Conservation (phyloP, 768 basidiomycete species). For the Scleroderma bovista region DNA sequence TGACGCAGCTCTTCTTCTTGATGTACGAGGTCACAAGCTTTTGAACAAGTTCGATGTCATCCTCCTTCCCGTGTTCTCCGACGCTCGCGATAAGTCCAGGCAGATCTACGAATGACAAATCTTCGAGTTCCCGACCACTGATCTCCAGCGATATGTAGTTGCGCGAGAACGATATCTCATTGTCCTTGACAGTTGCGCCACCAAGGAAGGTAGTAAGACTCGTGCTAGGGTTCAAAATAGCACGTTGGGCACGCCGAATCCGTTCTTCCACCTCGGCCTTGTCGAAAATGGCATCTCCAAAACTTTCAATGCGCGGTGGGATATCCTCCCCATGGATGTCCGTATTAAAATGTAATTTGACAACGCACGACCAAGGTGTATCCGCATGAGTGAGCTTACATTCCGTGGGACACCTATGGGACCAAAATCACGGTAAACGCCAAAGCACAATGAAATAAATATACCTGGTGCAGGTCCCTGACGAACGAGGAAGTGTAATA, state of each 20-base stretch:
- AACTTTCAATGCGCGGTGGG: conserved; percentile 27
- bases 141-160: conserved; percentile 40
- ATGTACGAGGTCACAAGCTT: conserved; percentile 48
- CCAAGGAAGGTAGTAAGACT: conserved; percentile 16
- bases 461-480: conserved; percentile 72
- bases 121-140: conserved; percentile 34
- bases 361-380: conserved; percentile 31
- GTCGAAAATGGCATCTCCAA: conserved; percentile 39
- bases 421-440: neutral
- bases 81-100: conserved; percentile 39
- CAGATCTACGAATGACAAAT: conserved; percentile 36
- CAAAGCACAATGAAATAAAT: conserved; percentile 9
- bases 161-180: conserved; percentile 28
- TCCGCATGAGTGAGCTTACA: conserved; percentile 26
- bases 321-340: conserved; percentile 25
- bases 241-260: conserved; percentile 56
- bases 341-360: conserved; percentile 39
- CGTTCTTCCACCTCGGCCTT: conserved; percentile 43
- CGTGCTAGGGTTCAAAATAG: conserved; percentile 44
- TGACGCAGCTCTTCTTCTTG: conserved; percentile 41
- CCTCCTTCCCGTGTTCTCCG: conserved; percentile 43
- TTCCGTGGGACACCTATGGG: conserved; percentile 31
- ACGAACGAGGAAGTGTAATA: conserved; percentile 60
- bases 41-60: conserved; percentile 41
- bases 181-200: conserved; percentile 9